phyloP scores from a whole-genome alignment of 106 monocot genomes.

The Acorus gramineus region DNA sequence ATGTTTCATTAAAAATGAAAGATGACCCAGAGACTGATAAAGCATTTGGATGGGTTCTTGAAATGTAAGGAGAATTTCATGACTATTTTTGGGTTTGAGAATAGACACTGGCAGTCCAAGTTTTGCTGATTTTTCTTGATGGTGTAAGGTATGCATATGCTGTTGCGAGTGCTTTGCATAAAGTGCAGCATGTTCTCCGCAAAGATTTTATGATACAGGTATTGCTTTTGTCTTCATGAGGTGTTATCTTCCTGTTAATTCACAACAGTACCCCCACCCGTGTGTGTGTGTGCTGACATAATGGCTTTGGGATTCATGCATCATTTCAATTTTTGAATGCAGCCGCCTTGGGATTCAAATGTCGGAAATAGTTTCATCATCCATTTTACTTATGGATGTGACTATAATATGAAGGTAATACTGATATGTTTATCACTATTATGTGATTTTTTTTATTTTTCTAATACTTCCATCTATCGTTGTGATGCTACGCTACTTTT shows the following conservation, averaged over 20 bases:
- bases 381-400: slow-evolving; percentile 64
- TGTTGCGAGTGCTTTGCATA: slow-evolving; percentile 85
- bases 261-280: no score
- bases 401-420: slow-evolving; percentile 45
- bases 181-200: slow-evolving; percentile 75
- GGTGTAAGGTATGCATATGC: slow-evolving; percentile 78
- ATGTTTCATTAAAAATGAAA: slow-evolving; percentile 88
- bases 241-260: not conserved
- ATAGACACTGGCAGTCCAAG: not conserved
- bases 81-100: not conserved
- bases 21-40: slow-evolving; percentile 83
- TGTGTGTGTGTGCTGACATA: no score
- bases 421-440: not conserved
- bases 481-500: not conserved
- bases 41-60: slow-evolving; percentile 96
- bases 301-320: no score
- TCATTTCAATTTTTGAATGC: slow-evolving; percentile 10
- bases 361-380: slow-evolving; percentile 41
- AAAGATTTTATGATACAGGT: slow-evolving; percentile 99
- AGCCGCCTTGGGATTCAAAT: slow-evolving; percentile 66
- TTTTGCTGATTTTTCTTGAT: not conserved
- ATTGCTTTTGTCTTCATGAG: not conserved
- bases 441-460: no score
- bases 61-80: slow-evolving; percentile 50
- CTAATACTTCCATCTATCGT: no score